A percentile compares a stretch with the other conserved stretches of the same genome.
Conservation (phyloP, 352 stramenopile genomes). For the Thraustochytrium striatum region DNA sequence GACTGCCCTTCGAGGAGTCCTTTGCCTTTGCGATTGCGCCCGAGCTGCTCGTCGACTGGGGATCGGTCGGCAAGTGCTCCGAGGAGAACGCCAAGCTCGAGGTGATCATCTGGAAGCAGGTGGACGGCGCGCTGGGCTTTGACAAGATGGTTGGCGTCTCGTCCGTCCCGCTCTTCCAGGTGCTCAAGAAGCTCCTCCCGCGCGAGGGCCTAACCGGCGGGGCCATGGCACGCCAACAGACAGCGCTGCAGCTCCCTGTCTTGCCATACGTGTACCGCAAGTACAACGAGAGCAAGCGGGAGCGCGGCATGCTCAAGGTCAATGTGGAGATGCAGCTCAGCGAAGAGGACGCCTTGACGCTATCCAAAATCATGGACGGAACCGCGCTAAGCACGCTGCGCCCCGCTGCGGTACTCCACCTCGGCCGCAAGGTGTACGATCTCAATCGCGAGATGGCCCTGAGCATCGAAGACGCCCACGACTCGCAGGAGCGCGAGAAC, state of each 20-base stretch:
- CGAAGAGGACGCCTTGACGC: too few species aligned
- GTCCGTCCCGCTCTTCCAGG: not conserved
- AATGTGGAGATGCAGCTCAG: too few species aligned
- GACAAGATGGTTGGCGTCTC: conserved; percentile 25
- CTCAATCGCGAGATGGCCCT: too few species aligned
- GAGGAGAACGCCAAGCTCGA: conserved; percentile 9
- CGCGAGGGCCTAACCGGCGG: not conserved
- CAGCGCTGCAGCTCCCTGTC: too few species aligned
- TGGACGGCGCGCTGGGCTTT: conserved; percentile 8
- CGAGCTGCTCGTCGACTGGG: conserved; percentile 27
- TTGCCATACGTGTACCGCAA: not conserved
- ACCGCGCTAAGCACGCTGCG: too few species aligned
- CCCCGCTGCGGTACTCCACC: too few species aligned
- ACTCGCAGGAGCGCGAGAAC: too few species aligned
- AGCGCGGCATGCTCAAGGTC: not conserved
- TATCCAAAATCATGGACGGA: too few species aligned
- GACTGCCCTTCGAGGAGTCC: not conserved
- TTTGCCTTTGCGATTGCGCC: conserved; percentile 21
- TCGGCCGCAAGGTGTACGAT: too few species aligned
- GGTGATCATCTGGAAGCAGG: conserved; percentile 21
- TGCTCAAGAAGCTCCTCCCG: not conserved
- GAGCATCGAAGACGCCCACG: too few species aligned
- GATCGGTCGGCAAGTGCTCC: not conserved
- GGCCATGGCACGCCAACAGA: too few species aligned
- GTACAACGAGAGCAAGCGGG: not conserved